Evolutionary conservation across 2,329 filamentous ascomycete genomes (phyloP), one percentile per base, ranked within the genome.

Genomic region (Penicillium hordei): DNA sequence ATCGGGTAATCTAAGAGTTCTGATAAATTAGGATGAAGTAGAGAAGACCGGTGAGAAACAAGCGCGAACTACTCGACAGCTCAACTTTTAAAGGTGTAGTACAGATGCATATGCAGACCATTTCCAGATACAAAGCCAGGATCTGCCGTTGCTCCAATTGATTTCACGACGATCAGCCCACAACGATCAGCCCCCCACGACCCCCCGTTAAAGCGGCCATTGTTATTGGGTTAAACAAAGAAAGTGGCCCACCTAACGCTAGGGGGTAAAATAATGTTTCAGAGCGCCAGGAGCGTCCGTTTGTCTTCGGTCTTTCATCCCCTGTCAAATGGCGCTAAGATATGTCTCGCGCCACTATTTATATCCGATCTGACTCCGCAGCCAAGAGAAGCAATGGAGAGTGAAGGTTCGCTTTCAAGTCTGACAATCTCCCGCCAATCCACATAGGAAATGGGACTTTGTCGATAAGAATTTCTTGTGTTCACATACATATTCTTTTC

Each of bases 341-440:
- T 50, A 45, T 33, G 45, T 27, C 36, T 48, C 21, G 31, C 52
- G 50, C 52, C 50, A 52, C 64, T 67, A 65, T 66, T 67, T 65
- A 63, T 65, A 66, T 66, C 65, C 55, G 59, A 61, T 63, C 43
- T 53, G 50, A 56, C 54, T 60, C 56, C 56, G 45, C 58, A 50
- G 55, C 61, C 59, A 59, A 60, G 60, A 40, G 19, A 52, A 44
- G 52, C 33, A 46, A 60, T 55, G 55, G 50, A 46, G 38, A 40
- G 15, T 36, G 27, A 3, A 50, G 34, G 45, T 42, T 43, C 23
- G 31, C 48, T 48, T 52, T 46, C 43, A 31, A 42, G 45, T 44
- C 34, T 55, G 52, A 48, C 40, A 58, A 56, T 65, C 57, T 61
- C 59, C 61, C 53, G 48, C 7, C n/a, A 50, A 50, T 51, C 19